Evolutionary conservation across 139 green algal genomes (phyloP).

Genomic region (Pseudopediastrum boryanum): DNA sequence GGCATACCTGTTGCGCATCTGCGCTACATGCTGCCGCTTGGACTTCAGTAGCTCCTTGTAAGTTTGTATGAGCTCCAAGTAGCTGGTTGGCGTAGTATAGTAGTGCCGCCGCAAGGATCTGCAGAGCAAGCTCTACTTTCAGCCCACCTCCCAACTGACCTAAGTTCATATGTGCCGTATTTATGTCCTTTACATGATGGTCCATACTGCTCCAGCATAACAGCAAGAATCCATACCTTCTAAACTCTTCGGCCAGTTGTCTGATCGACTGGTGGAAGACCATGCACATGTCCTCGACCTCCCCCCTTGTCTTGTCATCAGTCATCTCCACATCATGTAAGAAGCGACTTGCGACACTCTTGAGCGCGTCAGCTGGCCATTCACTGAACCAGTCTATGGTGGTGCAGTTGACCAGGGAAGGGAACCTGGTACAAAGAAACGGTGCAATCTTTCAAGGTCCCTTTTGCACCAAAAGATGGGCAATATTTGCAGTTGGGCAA

Average conservation of each 20-base stretch:
- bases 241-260: slow-evolving; percentile 28
- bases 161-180: too few species aligned
- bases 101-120: slow-evolving; percentile 64
- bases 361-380: slow-evolving; percentile 81
- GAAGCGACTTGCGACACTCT: slow-evolving; percentile 83
- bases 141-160: neutral
- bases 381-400: slow-evolving; percentile 88
- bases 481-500: too few species aligned
- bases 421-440: slow-evolving; percentile 83
- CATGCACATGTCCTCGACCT: slow-evolving; percentile 21
- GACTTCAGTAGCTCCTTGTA: slow-evolving; percentile 70
- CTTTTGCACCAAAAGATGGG: too few species aligned
- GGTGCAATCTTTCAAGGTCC: too few species aligned
- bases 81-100: slow-evolving; percentile 80
- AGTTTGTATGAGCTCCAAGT: slow-evolving; percentile 78
- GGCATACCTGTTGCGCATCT: slow-evolving; percentile 19
- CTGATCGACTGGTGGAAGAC: slow-evolving; percentile 23
- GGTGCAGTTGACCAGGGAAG: slow-evolving; percentile 86
- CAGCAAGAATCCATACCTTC: too few species aligned
- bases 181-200: too few species aligned
- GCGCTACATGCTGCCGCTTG: slow-evolving; percentile 39
- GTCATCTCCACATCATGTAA: slow-evolving; percentile 68
- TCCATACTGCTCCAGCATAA: too few species aligned
- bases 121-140: slow-evolving; percentile 37
- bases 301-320: neutral